These are phyloP conservation scores for Leersia perrieri DNA, from an alignment of 176 grass and related monocot genomes.

Conservation along the genomic window DNA sequence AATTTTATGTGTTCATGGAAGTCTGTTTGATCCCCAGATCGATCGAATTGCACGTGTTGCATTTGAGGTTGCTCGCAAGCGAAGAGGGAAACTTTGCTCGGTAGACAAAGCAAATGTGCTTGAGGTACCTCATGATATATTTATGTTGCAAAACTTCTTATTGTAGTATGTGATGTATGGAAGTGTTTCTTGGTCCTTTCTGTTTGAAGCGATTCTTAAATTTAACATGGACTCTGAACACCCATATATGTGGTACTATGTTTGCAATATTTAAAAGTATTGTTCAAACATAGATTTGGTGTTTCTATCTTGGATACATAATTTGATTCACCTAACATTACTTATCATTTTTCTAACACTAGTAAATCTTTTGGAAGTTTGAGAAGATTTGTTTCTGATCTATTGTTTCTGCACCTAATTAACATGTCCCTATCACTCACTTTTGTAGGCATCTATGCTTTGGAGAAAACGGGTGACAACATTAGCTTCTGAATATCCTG, in stretches of 20 bases:
- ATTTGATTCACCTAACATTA: background rate
- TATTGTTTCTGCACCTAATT: background rate
- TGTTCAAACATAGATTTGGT: background rate
- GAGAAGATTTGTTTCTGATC: background rate
- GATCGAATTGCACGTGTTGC: conserved; percentile 77
- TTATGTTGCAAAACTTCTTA: conserved; percentile 9
- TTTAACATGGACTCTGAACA: background rate
- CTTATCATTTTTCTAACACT: background rate
- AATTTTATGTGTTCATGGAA: conserved; percentile 19
- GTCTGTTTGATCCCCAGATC: conserved; percentile 40
- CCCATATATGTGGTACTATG: background rate
- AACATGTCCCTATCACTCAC: background rate
- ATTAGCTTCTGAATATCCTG: conserved; percentile 70
- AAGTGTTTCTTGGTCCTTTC: background rate
- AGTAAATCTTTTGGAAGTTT: background rate
- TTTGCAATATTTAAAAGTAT: background rate
- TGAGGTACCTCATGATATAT: conserved; percentile 50
- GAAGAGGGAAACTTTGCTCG: conserved; percentile 68
- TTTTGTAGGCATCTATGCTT: conserved; percentile 84
- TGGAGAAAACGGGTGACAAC: conserved; percentile 75
- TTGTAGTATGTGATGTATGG: conserved; percentile 1
- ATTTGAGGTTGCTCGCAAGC: conserved; percentile 91
- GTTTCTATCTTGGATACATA: conserved; percentile 2
- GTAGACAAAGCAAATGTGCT: conserved; percentile 97
- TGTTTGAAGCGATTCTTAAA: background rate